Base-by-base conservation (phyloP, 202 grass and related monocot species). In the Brachypodium distachyon region DNA sequence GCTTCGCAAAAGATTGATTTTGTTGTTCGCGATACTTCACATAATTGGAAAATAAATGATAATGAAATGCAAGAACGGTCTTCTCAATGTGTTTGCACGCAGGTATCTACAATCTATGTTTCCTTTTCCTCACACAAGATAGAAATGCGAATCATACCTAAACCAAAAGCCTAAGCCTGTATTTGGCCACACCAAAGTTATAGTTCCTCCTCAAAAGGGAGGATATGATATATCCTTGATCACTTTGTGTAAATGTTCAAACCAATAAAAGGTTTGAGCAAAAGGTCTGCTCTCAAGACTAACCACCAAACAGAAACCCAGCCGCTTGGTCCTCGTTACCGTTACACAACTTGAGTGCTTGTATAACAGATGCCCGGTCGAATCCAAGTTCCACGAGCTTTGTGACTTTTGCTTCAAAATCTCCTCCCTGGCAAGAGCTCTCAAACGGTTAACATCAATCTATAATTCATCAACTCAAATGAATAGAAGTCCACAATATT, bases 361-460 rank as follows among this genome's bases (percentile, higher is more conserved):
- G 86, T 81, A 78, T 83, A 31, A 85, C 95, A 26, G 95, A 88
- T 65, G 84, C 83, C 16, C 89, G 76, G 39, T 91, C 91, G 26
- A 98, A 98, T 31, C 95, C 95, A 32, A 98, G 91, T 67, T 98
- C 95, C 77, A 95, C 82, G 1, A 95, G 91, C 78, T 87, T 95
- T 4, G 44, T 66, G 74, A 98, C 80, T 88, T 98, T 98, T 0
- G 74, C 77, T 80, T 98, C 91, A 12, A 88, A 90, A 73, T 89
- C 89, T 80, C 81, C 85, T 51, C 67, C 82, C 96, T 98, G 60
- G 5, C 64, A 55, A 76, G 36, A 79, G 34, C 57, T 73, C 72
- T 61, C 46, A 73, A 36, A 69, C 18, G 28, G 26, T 80, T 46
- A 26, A 21, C 42, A 59, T 38, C 58, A 38, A 68, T 57, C 39